Base-by-base conservation (phyloP, 2,329 filamentous ascomycete species). In the Purpureocillium lavendulum region DNA sequence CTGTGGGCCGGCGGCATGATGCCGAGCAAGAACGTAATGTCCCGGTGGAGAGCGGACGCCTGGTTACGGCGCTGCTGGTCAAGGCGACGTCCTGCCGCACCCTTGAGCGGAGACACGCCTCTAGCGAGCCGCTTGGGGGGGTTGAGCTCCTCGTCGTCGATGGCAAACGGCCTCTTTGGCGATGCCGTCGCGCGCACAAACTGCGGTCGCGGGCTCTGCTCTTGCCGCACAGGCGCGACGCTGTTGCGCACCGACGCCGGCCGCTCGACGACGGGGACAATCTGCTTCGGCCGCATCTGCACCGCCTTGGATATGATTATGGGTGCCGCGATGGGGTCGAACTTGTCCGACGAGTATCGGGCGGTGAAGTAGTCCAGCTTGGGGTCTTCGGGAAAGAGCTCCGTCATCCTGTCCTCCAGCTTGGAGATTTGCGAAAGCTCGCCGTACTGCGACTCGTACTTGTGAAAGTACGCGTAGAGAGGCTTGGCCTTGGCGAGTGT, bases 371-470 rank as follows among this genome's bases (percentile, higher is more conserved):
- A 78, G 12, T 72, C 66, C 30, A 95, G 71, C 40, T 77, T 81
- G 3, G 87, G 82, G 52, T 96, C 90, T 42, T 89, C 81, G 1
- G 89, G 89, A 60, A 87, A 98, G n/a, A 96, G 72, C 54, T 95
- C 88, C 16, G 77, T 76, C 88, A 98, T 97, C 35, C 92, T 81
- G 52, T 82, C 83, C 61, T 98, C 94, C 13, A 98, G 71, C 57
- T 94, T 92, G 47, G 81, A 79, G 39, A 98, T 87, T 52, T 97
- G 89, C 6, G 84, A 79, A 5, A 97, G 73, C 57, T 98, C 92
- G 40, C 94, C 92, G 54, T 89, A 98, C 47, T 88, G 82, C 10
- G 88, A 89, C 65, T 98, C 92, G 57, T 94, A 95, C 51, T 89
- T 84, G 63, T 98, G 90, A 59, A 98, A 90, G 63, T 90, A 97